These are phyloP conservation scores for Hansenula sp. DNA, from an alignment of 1,139 yeast species.

Conservation along the genomic window DNA sequence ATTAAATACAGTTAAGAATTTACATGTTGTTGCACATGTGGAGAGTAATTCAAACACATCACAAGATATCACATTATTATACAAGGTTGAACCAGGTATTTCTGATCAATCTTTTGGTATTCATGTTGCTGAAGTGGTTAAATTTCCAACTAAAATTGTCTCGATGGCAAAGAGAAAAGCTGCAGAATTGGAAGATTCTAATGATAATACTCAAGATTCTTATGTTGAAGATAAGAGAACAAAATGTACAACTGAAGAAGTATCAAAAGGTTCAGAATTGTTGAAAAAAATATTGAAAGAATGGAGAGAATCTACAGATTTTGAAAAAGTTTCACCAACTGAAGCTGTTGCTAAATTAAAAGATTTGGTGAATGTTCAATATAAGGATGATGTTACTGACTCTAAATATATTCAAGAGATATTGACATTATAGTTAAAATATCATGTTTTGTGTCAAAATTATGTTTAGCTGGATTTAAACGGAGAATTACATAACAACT, in stretches of 20 bases:
- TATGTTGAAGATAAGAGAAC: slow-evolving; percentile 42
- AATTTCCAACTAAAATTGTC: slow-evolving; percentile 83
- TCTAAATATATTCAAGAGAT: slow-evolving; percentile 42
- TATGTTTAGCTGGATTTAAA: not conserved
- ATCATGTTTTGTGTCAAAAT: not conserved
- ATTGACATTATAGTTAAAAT: slow-evolving; percentile 20
- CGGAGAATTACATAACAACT: too few species aligned
- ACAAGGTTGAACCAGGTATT: slow-evolving; percentile 88
- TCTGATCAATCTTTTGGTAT: slow-evolving; percentile 96
- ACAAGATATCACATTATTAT: slow-evolving; percentile 80
- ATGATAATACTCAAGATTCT: slow-evolving; percentile 32
- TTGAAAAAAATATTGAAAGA: slow-evolving; percentile 51
- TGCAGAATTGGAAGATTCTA: slow-evolving; percentile 72
- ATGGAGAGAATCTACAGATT: slow-evolving; percentile 54
- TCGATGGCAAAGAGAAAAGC: slow-evolving; percentile 96
- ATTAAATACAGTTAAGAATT: slow-evolving; percentile 61
- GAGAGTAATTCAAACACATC: slow-evolving; percentile 32
- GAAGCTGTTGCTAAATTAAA: slow-evolving; percentile 36
- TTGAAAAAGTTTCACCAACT: slow-evolving; percentile 19
- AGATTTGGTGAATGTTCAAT: slow-evolving; percentile 26
- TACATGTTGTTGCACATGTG: slow-evolving; percentile 93
- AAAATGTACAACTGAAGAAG: slow-evolving; percentile 51
- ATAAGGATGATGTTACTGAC: slow-evolving; percentile 23
- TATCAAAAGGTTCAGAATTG: slow-evolving; percentile 49
- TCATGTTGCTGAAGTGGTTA: slow-evolving; percentile 93